Conservation (phyloP, 164 flowering plant genomes). For the Piper betle region DNA sequence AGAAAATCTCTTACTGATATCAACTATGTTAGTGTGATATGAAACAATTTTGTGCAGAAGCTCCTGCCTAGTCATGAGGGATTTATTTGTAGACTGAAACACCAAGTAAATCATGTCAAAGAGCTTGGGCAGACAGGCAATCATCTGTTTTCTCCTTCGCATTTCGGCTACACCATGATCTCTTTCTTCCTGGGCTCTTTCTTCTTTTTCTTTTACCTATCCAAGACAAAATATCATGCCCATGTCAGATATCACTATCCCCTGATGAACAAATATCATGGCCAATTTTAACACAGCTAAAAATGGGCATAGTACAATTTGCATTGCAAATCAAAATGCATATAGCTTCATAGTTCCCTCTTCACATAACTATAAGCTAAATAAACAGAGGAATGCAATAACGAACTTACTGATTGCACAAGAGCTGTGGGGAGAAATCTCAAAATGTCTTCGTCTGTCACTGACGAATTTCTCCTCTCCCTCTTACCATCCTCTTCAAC, state of each 20-base stretch:
- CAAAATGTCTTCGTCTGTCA: slow-evolving; percentile 24
- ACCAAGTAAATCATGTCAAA: slow-evolving; percentile 52
- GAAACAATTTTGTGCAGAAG: slow-evolving; percentile 45
- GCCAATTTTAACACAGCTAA: too few species aligned
- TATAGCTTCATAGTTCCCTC: too few species aligned
- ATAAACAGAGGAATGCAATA: too few species aligned
- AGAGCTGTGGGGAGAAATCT: slow-evolving; percentile 48
- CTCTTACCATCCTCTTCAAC: slow-evolving; percentile 9
- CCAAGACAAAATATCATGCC: too few species aligned
- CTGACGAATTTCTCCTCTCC: slow-evolving; percentile 5
- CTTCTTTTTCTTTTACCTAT: slow-evolving; percentile 67
- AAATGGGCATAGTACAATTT: too few species aligned
- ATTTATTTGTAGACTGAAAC: slow-evolving; percentile 45
- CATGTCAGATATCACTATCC: too few species aligned
- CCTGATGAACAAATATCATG: too few species aligned
- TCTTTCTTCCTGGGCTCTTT: slow-evolving; percentile 34
- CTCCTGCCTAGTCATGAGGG: slow-evolving; percentile 68
- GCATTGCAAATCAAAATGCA: too few species aligned
- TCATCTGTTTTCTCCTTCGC: slow-evolving; percentile 41
- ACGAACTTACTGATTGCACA: slow-evolving; percentile 52
- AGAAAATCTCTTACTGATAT: slow-evolving; percentile 38
- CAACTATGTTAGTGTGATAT: slow-evolving; percentile 34
- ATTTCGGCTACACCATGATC: slow-evolving; percentile 66
- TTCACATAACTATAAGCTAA: too few species aligned
- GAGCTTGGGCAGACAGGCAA: slow-evolving; percentile 57